phyloP scores from a whole-genome alignment of 2,329 filamentous ascomycete genomes.

The Fusarium penzigii region DNA sequence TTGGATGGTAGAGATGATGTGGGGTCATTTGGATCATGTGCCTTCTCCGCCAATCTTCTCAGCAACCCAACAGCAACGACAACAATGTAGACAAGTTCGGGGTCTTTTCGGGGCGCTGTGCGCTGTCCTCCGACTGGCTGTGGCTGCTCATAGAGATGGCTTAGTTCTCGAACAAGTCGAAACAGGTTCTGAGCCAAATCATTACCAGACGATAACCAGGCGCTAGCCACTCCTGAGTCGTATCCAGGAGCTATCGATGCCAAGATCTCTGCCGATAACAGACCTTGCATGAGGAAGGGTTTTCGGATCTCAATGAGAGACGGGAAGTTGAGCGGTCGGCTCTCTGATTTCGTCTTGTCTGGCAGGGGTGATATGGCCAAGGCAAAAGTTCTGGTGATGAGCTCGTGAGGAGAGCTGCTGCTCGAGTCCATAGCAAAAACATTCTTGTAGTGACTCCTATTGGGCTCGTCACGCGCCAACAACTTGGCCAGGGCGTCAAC shows the following conservation, averaged over 20 bases:
- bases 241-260: constrained; percentile 70
- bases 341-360: constrained; percentile 55
- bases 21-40: constrained; percentile 55
- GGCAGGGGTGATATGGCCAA: constrained; percentile 85
- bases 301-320: constrained; percentile 80
- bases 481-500: constrained; percentile 91
- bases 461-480: constrained; percentile 89
- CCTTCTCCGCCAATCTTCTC: constrained; percentile 69
- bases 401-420: constrained; percentile 67
- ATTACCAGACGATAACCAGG: constrained; percentile 82
- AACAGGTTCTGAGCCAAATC: constrained; percentile 82
- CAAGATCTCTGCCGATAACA: constrained; percentile 87
- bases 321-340: constrained; percentile 60
- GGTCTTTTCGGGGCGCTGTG: constrained; percentile 44
- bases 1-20: constrained; percentile 56
- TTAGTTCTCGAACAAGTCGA: constrained; percentile 72
- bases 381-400: constrained; percentile 84
- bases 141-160: constrained; percentile 59
- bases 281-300: constrained; percentile 86
- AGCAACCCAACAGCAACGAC: constrained; percentile 68
- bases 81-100: constrained; percentile 63
- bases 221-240: constrained; percentile 71
- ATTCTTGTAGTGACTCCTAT: constrained; percentile 78
- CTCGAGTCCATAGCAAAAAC: constrained; percentile 75
- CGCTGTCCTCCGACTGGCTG: constrained; percentile 38